Evolutionary conservation across 148 eudicot species (phyloP), one percentile per base, ranked within the genome.

Genomic region (Cornus controversa): DNA sequence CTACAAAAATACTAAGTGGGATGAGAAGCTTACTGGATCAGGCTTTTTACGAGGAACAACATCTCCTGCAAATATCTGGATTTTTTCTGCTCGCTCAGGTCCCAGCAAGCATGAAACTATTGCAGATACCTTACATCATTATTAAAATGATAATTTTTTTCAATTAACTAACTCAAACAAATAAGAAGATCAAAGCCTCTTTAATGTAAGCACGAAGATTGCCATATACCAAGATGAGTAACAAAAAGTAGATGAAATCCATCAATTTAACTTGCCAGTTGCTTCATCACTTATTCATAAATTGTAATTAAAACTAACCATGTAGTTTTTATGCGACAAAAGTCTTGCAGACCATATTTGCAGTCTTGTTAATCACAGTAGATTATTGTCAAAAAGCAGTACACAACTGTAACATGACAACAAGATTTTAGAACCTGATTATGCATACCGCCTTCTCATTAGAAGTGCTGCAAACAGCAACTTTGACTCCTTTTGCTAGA

Each of bases 401-500:
- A 60, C 37, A 77, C 26, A 53, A 58, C 26, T 50, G 25, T 2
- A 47, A 36, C 69, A 70, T 54, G 45, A 67, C 29, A 70, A 62
- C 42, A 72, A 66, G 75, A 75, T 70, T 29, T 47, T 22, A 76
- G 79, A 87, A 84, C 86, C 84, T 82, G 83, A 76, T 77, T 42
- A 77, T 78, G 67, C 97, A 87, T 92, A 96, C 99, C 97, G 99
- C 99, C 90, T 96, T 93, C 87, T 96, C 99, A 84, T 92, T 96
- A 54, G 99, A 96, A 69, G 99, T 96, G 83, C 99, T 96, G 91
- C 99, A 96, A 47, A 96, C 99, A 27, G 99, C 98, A 84, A 96
- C 98, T 83, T 93, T 88, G 28, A 96, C 97, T 67, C 94, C 98
- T 69, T 88, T 90, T 6, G 80, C 85, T 31, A 90, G 74, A 85